These are phyloP conservation scores for Phyllachora maydis DNA, from an alignment of 2,329 filamentous ascomycete genomes.

Conservation along the genomic window DNA sequence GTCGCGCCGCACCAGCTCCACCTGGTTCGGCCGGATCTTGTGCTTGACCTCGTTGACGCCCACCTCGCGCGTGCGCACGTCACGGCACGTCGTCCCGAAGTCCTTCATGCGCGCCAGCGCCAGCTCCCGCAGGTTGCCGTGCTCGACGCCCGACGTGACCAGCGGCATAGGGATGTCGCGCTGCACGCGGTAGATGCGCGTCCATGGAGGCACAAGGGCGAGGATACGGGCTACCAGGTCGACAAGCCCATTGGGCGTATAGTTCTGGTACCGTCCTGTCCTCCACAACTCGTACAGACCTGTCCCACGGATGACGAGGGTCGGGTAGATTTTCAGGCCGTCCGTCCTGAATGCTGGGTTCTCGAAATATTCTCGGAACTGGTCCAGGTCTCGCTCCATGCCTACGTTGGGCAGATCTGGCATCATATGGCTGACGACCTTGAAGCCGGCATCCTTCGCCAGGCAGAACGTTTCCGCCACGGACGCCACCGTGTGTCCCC, in stretches of 20 bases:
- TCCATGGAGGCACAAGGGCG: constrained; percentile 90
- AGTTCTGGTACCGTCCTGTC: constrained; percentile 93
- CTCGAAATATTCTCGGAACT: constrained; percentile 96
- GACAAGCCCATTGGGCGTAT: constrained; percentile 90
- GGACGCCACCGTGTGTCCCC: constrained; percentile 85
- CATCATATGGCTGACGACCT: constrained; percentile 99
- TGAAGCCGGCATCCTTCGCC: constrained; percentile 96
- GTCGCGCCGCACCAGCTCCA: constrained; percentile 84
- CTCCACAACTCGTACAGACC: constrained; percentile 95
- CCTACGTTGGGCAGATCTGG: constrained; percentile 94
- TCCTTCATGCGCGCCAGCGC: constrained; percentile 97
- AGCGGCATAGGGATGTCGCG: constrained; percentile 99
- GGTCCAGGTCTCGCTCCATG: constrained; percentile 92
- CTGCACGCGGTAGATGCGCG: constrained; percentile 93
- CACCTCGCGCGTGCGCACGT: constrained; percentile 89
- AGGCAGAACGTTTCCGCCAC: constrained; percentile 93
- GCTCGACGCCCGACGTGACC: constrained; percentile 96
- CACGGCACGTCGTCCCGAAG: constrained; percentile 90
- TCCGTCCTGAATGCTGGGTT: constrained; percentile 92
- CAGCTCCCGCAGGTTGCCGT: constrained; percentile 85
- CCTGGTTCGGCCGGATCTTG: constrained; percentile 90
- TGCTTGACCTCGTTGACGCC: constrained; percentile 98
- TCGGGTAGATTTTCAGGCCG: constrained; percentile 94
- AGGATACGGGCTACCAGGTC: constrained; percentile 93
- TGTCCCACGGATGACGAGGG: constrained; percentile 87